Percentiles rank a stretch among this genome's conserved stretches.
These are phyloP conservation scores for Glebionis coronaria DNA, from an alignment of 129 eudicot genomes.

Conservation along the genomic window DNA sequence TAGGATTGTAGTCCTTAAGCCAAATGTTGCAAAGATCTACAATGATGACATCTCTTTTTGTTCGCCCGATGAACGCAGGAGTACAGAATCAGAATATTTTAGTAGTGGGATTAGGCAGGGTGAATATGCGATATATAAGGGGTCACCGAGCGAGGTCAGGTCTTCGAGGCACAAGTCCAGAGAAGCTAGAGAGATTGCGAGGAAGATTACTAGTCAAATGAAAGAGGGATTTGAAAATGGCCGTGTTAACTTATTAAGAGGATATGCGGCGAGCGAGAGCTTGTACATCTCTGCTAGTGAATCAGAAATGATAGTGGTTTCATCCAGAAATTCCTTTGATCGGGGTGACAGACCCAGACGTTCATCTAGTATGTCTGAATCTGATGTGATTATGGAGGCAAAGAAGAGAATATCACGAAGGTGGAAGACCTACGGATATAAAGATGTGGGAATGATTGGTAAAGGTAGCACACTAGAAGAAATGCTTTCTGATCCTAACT, in stretches of 20 bases:
- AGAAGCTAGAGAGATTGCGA: constrained; percentile 70
- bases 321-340: constrained; percentile 37
- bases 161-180: constrained; percentile 40
- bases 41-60: constrained; percentile 27
- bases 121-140: too few species aligned
- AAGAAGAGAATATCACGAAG: constrained; percentile 77
- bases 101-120: too few species aligned
- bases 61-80: constrained; percentile 35
- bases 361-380: constrained; percentile 40
- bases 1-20: constrained; percentile 81
- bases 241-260: constrained; percentile 30
- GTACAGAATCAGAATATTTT: constrained; percentile 9
- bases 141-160: constrained; percentile 18
- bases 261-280: constrained; percentile 30
- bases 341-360: constrained; percentile 27
- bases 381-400: constrained; percentile 65
- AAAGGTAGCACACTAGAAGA: constrained; percentile 68
- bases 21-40: constrained; percentile 46
- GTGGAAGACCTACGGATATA: constrained; percentile 57
- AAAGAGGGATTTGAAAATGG: constrained; percentile 40
- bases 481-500: constrained; percentile 70
- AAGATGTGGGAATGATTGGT: constrained; percentile 40
- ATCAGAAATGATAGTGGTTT: constrained; percentile 26
- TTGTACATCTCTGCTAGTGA: constrained; percentile 40
- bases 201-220: constrained; percentile 55